A percentile compares a stretch with the other conserved stretches of the same genome.
phyloP scores from a whole-genome alignment of 768 basidiomycete species.

The Macrocybe gigantea region DNA sequence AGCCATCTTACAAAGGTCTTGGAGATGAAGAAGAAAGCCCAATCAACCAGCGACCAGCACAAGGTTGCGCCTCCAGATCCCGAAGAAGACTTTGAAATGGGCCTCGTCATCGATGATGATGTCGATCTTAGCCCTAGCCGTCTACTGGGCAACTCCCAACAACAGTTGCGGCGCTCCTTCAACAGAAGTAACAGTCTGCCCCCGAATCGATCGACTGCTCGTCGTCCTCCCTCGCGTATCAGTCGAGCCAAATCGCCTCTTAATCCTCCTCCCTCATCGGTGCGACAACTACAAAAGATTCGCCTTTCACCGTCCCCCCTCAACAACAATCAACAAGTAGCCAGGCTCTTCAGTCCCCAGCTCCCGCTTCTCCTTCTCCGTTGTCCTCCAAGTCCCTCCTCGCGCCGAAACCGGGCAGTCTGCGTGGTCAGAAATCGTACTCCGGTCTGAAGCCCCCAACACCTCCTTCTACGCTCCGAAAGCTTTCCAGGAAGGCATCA shows the following conservation, averaged over 20 bases:
- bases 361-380: conserved; percentile 39
- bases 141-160: conserved; percentile 46
- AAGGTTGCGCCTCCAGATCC: conserved; percentile 55
- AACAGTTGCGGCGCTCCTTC: conserved; percentile 32
- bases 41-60: conserved; percentile 28
- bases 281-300: conserved; percentile 62
- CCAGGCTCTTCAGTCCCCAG: conserved; percentile 56
- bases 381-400: conserved; percentile 55
- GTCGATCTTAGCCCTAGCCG: conserved; percentile 78
- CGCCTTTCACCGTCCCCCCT: conserved; percentile 65
- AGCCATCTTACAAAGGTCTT: conserved; percentile 45
- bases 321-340: conserved; percentile 48
- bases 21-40: conserved; percentile 50
- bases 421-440: conserved; percentile 82
- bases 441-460: conserved; percentile 74
- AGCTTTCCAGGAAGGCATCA: conserved; percentile 72
- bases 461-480: conserved; percentile 57
- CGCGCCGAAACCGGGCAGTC: conserved; percentile 63
- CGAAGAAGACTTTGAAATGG: conserved; percentile 84
- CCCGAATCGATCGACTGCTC: conserved; percentile 39
- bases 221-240: conserved; percentile 60
- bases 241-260: conserved; percentile 72
- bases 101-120: conserved; percentile 80
- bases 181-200: conserved; percentile 59
- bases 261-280: conserved; percentile 64